Base-by-base conservation (phyloP, 768 basidiomycete species). In the Lyophyllum decastes region DNA sequence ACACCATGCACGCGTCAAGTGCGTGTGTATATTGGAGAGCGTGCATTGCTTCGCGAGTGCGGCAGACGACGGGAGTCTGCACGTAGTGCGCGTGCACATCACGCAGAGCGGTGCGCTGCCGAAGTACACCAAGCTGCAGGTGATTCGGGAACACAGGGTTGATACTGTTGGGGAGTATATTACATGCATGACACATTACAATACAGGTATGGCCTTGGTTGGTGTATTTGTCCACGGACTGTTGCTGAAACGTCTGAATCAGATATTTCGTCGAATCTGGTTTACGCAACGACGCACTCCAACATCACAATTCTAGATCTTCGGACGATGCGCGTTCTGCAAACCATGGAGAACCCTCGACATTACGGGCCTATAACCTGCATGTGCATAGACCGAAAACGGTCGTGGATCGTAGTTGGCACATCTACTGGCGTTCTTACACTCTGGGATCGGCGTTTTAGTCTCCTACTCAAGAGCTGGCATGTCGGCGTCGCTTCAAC, bases 361-460 rank as follows among this genome's bases (percentile, higher is more conserved):
- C 87, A 96, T 64, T 83, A 86, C 63, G 96, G 97, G 0, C 86
- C 94, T 0, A 92, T 98, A 58, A 91, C 94, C 0, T 83, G 86
- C 40, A 70, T 96, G 56, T 96, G 93, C 63, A 71, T 94, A 46
- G 95, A 96, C 68, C 84, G 86, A 33, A 92, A 89, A 66, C 85
- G 82, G 24, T 83, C 90, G 5, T 98, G 96, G 96, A 79, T 96
- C 24, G 78, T 97, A 12, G 87, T 91, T 17, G 96, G 93, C 2
- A 97, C 96, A 1, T 85, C 89, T 2, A 84, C 83, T 1, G 97
- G 96, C 5, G 84, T 89, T 14, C 74, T 98, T 12, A 87, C 91
- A 0, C 79, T 99, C 2, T 99, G 95, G 95, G 97, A 99, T 73
- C 85, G 94, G 43, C 89, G 96, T 10, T 99, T 98, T 63, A 95